phyloP scores from a whole-genome alignment of 2,329 filamentous ascomycete species.

The Sphaerostilbella broomeana region DNA sequence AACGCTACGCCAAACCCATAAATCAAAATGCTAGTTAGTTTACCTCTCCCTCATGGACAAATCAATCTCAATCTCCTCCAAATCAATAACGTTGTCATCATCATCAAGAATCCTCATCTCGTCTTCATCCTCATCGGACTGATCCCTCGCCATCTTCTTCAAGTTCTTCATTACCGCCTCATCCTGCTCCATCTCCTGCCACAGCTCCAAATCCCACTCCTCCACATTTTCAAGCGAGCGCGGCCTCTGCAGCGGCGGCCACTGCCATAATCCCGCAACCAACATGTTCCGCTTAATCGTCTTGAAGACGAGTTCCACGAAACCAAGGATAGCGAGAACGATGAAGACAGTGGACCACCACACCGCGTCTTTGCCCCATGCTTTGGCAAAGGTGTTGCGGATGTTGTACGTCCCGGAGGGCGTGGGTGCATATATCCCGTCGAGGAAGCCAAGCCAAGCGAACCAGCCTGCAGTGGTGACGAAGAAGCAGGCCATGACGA shows the following conservation, averaged over 20 bases:
- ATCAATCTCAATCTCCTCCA: constrained; percentile 11
- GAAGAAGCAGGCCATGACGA: constrained; percentile 53
- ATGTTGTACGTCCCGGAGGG: constrained; percentile 58
- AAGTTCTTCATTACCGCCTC: constrained; percentile 37
- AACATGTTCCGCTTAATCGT: constrained; percentile 40
- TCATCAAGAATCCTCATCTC: constrained; percentile 21
- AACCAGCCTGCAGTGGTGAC: constrained; percentile 61
- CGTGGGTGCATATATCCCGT: constrained; percentile 48
- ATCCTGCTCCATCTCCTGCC: constrained; percentile 54
- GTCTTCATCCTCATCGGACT: constrained; percentile 19
- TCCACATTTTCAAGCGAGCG: constrained; percentile 33
- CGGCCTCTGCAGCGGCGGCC: constrained; percentile 36
- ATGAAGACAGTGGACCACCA: constrained; percentile 72
- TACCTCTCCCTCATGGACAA: constrained; percentile 8
- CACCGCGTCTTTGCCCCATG: constrained; percentile 59
- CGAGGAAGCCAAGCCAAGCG: constrained; percentile 68
- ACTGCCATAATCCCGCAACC: constrained; percentile 40
- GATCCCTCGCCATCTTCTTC: constrained; percentile 33
- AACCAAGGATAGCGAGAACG: constrained; percentile 51
- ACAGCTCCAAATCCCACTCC: constrained; percentile 48
- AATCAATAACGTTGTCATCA: constrained; percentile 9
- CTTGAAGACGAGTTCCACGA: constrained; percentile 59
- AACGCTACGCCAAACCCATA: neutral
- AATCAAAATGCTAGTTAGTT: neutral
- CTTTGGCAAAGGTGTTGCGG: constrained; percentile 55